Percentiles rank a stretch among this genome's conserved stretches.
Conservation (phyloP, 352 stramenopile species). For the Phytopythium aichiense region DNA sequence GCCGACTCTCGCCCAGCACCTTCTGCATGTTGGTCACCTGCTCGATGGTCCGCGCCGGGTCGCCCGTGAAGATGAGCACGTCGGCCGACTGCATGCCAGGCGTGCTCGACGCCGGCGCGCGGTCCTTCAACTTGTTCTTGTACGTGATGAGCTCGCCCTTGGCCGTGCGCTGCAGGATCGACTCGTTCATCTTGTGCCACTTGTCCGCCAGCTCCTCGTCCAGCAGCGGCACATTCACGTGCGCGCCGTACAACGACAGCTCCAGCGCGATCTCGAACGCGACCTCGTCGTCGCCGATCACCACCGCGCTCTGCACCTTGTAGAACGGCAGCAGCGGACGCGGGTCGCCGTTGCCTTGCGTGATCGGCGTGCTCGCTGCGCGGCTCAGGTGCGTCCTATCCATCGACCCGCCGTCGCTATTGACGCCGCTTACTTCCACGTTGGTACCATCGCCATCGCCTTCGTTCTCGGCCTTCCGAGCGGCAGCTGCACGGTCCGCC, state of each 20-base stretch:
- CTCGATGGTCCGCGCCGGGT: conserved; percentile 38
- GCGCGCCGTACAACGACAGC: conserved; percentile 52
- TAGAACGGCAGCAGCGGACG: conserved; percentile 40
- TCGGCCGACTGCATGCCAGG: conserved; percentile 37
- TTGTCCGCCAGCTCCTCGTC: conserved; percentile 55
- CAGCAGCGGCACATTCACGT: conserved; percentile 51
- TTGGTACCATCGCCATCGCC: conserved; percentile 1
- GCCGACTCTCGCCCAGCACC: conserved; percentile 30
- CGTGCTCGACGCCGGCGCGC: conserved; percentile 7
- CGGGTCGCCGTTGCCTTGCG: conserved; percentile 28
- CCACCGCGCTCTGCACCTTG: conserved; percentile 42
- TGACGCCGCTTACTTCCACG: neutral
- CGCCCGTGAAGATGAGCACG: conserved; percentile 55
- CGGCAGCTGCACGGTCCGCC: conserved; percentile 18
- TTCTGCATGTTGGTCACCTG: conserved; percentile 48
- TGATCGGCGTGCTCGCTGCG: conserved; percentile 3
- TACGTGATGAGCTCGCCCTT: conserved; percentile 62
- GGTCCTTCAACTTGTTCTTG: conserved; percentile 52
- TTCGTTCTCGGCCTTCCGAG: conserved; percentile 8
- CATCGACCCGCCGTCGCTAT: neutral
- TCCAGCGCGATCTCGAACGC: conserved; percentile 61
- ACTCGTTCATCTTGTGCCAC: conserved; percentile 61
- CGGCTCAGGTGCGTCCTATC: conserved; percentile 12
- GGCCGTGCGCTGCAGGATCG: conserved; percentile 42
- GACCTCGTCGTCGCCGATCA: conserved; percentile 53